Evolutionary conservation across 768 basidiomycete species (phyloP).

Genomic region (Gautieria morchelliformis): DNA sequence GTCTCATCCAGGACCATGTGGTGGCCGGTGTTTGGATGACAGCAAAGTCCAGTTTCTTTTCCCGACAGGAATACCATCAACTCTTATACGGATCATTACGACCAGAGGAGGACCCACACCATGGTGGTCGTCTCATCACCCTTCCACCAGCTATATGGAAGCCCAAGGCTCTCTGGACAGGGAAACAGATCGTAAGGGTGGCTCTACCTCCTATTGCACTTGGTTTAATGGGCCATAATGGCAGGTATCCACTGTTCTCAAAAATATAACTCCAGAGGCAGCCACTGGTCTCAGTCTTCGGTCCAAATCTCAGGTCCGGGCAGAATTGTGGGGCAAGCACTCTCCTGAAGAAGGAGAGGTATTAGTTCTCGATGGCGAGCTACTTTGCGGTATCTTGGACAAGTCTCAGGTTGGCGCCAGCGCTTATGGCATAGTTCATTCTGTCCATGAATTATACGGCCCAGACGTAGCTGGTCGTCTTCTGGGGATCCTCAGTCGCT

Average conservation of each 20-base stretch:
- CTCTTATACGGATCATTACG: constrained; percentile 88
- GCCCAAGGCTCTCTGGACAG: constrained; percentile 89
- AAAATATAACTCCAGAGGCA: constrained; percentile 78
- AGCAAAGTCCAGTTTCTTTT: constrained; percentile 88
- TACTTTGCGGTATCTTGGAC: constrained; percentile 89
- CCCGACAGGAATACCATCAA: constrained; percentile 92
- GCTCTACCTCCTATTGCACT: no score
- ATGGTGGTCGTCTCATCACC: constrained; percentile 58
- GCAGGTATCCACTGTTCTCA: constrained; percentile 88
- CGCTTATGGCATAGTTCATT: constrained; percentile 94
- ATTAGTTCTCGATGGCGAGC: constrained; percentile 84
- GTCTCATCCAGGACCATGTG: constrained; percentile 97
- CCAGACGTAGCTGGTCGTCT: constrained; percentile 82
- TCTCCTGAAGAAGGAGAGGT: constrained; percentile 75
- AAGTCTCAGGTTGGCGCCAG: constrained; percentile 96
- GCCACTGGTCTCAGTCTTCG: constrained; percentile 76
- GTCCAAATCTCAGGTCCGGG: constrained; percentile 84
- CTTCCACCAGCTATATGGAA: constrained; percentile 90
- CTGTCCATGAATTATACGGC: constrained; percentile 92
- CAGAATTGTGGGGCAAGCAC: constrained; percentile 72
- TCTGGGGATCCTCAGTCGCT: constrained; percentile 83
- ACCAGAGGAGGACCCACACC: constrained; percentile 66
- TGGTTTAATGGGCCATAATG: neutral
- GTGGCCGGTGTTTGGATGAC: constrained; percentile 99
- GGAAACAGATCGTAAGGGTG: constrained; percentile 82